Evolutionary conservation across 2,329 filamentous ascomycete species (phyloP).

Genomic region (Periconia macrospinosa): DNA sequence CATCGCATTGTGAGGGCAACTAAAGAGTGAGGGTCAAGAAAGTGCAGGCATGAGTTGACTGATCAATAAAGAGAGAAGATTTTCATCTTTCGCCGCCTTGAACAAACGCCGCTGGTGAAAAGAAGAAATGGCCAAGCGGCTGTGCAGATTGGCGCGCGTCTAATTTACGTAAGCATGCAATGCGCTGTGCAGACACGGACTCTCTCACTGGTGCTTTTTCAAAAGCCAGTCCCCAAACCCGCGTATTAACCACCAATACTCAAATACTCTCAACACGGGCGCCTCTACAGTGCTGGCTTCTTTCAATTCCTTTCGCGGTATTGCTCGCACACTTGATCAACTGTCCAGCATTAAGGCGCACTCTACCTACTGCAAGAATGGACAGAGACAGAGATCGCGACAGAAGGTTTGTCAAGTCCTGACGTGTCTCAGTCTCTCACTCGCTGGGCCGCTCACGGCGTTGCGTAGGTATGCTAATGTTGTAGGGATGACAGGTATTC

Average conservation of each 20-base stretch:
- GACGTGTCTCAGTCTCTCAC: slow-evolving; percentile 4
- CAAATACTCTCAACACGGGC: background rate
- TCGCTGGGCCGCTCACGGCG: background rate
- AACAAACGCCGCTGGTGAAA: background rate
- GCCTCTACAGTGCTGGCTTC: background rate
- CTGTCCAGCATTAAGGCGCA: background rate
- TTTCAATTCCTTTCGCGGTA: background rate
- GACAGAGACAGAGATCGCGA: slow-evolving; percentile 46
- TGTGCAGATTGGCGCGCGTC: too few relatives aligned
- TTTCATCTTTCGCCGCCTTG: background rate
- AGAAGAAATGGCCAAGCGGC: background rate
- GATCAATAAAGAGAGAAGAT: too few relatives aligned
- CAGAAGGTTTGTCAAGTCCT: slow-evolving; percentile 45
- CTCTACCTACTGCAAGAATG: slow-evolving; percentile 22
- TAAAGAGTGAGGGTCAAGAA: background rate
- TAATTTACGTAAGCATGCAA: too few relatives aligned
- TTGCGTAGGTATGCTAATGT: background rate
- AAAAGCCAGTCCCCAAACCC: too few relatives aligned
- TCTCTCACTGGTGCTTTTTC: too few relatives aligned
- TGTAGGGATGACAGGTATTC: slow-evolving; percentile 41
- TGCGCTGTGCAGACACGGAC: too few relatives aligned
- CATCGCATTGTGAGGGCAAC: background rate
- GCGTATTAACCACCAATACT: too few relatives aligned
- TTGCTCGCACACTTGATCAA: background rate
- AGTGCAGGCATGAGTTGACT: background rate